Percentiles rank a stretch among this genome's conserved stretches.
Evolutionary conservation across 2,329 filamentous ascomycete species (phyloP).

Genomic region (Trichothecium roseum): DNA sequence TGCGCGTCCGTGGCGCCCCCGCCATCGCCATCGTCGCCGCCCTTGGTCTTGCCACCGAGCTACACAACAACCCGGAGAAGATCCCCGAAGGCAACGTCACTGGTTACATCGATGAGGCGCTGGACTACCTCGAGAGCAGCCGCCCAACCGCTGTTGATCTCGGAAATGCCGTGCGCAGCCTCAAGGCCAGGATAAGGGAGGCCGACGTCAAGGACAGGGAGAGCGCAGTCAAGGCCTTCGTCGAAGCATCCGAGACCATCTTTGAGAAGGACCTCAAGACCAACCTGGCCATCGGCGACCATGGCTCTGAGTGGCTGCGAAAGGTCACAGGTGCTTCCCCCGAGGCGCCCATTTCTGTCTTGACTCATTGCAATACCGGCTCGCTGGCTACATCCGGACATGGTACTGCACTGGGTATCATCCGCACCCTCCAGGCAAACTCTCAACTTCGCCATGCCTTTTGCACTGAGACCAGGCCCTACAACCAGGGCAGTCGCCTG

Average conservation of each 20-base stretch:
- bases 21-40: constrained; percentile 98
- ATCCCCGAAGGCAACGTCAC: constrained; percentile 48
- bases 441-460: constrained; percentile 70
- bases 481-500: constrained; percentile 92
- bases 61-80: constrained; percentile 41
- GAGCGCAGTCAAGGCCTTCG: constrained; percentile 58
- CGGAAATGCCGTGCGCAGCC: constrained; percentile 74
- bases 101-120: constrained; percentile 60
- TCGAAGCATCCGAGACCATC: constrained; percentile 75
- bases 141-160: constrained; percentile 93
- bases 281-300: constrained; percentile 74
- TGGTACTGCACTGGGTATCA: constrained; percentile 88
- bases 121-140: constrained; percentile 81
- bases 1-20: constrained; percentile 71
- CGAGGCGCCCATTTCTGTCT: constrained; percentile 55
- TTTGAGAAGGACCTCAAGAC: constrained; percentile 77
- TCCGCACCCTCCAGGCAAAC: constrained; percentile 65
- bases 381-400: constrained; percentile 97
- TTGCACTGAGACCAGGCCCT: constrained; percentile 93
- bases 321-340: constrained; percentile 40
- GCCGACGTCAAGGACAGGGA: constrained; percentile 32
- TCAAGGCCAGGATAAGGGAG: constrained; percentile 53
- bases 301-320: constrained; percentile 76
- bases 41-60: constrained; percentile 76
- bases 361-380: constrained; percentile 97